Evolutionary conservation across 306 rosid genomes (phyloP).

Genomic region (Sesbania bispinosa): DNA sequence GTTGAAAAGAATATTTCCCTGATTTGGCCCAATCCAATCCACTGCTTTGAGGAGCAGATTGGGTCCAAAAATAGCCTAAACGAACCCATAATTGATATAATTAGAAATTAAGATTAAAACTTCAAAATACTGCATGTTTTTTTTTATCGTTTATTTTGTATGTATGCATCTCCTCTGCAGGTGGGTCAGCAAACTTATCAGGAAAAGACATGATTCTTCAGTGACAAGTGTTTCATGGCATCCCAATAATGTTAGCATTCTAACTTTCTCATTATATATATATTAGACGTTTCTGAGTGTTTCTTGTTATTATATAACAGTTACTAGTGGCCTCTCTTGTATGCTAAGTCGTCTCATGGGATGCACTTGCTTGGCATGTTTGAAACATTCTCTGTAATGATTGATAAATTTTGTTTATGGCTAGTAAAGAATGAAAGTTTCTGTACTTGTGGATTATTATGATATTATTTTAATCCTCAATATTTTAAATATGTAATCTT

Average conservation of each 20-base stretch:
- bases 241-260: slow-evolving; percentile 75
- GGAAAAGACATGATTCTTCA: slow-evolving; percentile 89
- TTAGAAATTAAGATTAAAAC: neutral
- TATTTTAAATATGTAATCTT: neutral
- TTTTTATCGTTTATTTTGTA: slow-evolving; percentile 3
- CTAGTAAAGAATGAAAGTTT: neutral
- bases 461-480: neutral
- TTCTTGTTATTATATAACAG: neutral
- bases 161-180: slow-evolving; percentile 42
- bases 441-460: neutral
- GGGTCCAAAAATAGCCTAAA: neutral
- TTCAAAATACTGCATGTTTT: neutral
- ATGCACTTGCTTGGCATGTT: slow-evolving; percentile 16
- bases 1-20: neutral
- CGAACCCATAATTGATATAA: neutral
- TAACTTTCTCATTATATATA: neutral
- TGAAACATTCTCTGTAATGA: neutral
- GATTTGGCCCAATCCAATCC: neutral
- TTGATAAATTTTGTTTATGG: neutral
- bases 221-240: slow-evolving; percentile 97
- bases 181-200: slow-evolving; percentile 99
- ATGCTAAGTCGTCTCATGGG: slow-evolving; percentile 7
- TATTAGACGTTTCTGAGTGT: neutral
- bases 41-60: neutral
- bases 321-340: neutral